Conservation (phyloP, 176 grass and related monocot genomes). For the Luzula sylvatica region DNA sequence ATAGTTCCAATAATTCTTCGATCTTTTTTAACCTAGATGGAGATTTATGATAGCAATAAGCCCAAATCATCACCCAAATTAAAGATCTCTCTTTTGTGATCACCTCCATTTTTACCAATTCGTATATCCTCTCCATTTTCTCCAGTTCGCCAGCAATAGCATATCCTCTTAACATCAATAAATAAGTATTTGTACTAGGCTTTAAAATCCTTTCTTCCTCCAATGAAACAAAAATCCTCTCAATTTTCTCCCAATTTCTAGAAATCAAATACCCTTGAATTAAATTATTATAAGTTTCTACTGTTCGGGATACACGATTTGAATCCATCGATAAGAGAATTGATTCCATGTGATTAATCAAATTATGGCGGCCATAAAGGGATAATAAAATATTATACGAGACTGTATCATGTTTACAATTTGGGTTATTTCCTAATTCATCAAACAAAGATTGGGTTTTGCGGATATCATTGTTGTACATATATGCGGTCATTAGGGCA, state of each 20-base stretch:
- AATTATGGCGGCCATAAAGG: slow-evolving; percentile 22
- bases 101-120: slow-evolving; percentile 21
- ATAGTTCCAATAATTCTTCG: slow-evolving; percentile 24
- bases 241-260: slow-evolving; percentile 31
- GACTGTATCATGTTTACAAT: slow-evolving; percentile 17
- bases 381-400: slow-evolving; percentile 39
- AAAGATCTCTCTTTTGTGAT: slow-evolving; percentile 9
- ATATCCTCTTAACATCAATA: slow-evolving; percentile 39
- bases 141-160: slow-evolving; percentile 21
- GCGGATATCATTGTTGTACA: slow-evolving; percentile 20
- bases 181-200: slow-evolving; percentile 13
- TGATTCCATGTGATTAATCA: slow-evolving; percentile 30
- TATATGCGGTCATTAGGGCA: slow-evolving; percentile 28
- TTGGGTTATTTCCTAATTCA: slow-evolving; percentile 16
- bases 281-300: slow-evolving; percentile 28
- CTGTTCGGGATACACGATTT: slow-evolving; percentile 16
- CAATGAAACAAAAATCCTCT: slow-evolving; percentile 16
- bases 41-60: slow-evolving; percentile 22
- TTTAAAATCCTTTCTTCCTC: slow-evolving; percentile 17
- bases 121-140: slow-evolving; percentile 40
- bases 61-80: slow-evolving; percentile 28
- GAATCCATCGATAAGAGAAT: slow-evolving; percentile 26
- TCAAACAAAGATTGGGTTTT: slow-evolving; percentile 23
- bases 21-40: slow-evolving; percentile 19
- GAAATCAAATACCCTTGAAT: slow-evolving; percentile 30